These are phyloP conservation scores for Crotalaria pallida DNA, from an alignment of 306 rosid genomes.

Conservation along the genomic window DNA sequence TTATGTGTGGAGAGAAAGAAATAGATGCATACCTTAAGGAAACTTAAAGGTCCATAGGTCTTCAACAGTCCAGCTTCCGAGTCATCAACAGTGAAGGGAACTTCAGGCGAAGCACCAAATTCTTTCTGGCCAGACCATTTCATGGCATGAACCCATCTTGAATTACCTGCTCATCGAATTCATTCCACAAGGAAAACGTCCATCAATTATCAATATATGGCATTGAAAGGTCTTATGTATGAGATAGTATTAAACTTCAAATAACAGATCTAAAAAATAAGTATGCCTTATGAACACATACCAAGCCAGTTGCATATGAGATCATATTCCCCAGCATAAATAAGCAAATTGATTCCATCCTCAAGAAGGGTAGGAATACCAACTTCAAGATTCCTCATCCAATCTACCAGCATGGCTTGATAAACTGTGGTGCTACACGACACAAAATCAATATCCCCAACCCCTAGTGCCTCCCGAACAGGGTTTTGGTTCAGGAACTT, in stretches of 20 bases:
- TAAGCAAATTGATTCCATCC: constrained; percentile 81
- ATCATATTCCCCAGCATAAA: constrained; percentile 96
- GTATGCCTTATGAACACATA: constrained; percentile 10
- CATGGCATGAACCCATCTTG: constrained; percentile 98
- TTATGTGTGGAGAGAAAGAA: background rate
- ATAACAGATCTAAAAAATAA: background rate
- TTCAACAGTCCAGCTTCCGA: constrained; percentile 82
- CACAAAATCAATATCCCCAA: constrained; percentile 75
- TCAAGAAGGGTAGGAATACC: constrained; percentile 94
- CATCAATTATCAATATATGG: constrained; percentile 24
- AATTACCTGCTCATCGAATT: constrained; percentile 64
- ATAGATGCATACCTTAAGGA: constrained; percentile 81
- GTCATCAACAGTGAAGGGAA: constrained; percentile 63
- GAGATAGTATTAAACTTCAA: background rate
- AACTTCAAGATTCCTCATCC: constrained; percentile 96
- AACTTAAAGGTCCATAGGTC: constrained; percentile 74
- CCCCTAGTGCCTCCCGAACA: constrained; percentile 80
- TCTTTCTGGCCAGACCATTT: constrained; percentile 90
- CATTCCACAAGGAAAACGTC: background rate
- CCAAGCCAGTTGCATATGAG: constrained; percentile 99
- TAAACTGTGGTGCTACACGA: constrained; percentile 88
- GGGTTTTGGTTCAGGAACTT: constrained; percentile 66
- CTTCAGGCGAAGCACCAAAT: constrained; percentile 61
- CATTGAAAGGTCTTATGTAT: background rate
- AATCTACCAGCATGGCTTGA: constrained; percentile 89